Conservation (phyloP, 2,329 filamentous ascomycete genomes). For the Endothia cerciana region DNA sequence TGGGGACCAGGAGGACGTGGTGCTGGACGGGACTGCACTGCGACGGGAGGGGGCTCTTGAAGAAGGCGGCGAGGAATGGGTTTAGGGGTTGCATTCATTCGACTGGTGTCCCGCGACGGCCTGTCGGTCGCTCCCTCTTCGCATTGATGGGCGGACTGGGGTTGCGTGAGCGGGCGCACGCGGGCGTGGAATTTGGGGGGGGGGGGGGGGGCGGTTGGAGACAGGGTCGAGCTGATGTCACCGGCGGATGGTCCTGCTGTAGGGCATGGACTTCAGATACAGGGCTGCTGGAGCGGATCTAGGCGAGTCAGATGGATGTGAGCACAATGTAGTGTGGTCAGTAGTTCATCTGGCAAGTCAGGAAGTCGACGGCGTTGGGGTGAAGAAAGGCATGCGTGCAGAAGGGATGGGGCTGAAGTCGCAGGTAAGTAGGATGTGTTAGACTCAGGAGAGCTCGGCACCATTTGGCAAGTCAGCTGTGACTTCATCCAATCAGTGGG, state of each 20-base stretch:
- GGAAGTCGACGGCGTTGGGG: not conserved
- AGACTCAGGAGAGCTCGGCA: constrained; percentile 12
- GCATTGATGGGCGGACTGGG: constrained; percentile 24
- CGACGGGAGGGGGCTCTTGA: constrained; percentile 87
- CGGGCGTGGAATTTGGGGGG: constrained; percentile 9
- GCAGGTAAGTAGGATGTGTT: not conserved
- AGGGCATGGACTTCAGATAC: not conserved
- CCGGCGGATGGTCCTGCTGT: not conserved
- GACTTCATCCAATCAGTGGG: constrained; percentile 23
- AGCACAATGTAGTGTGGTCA: not conserved
- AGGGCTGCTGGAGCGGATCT: not conserved
- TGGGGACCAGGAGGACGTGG: constrained; percentile 91
- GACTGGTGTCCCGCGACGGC: constrained; percentile 31
- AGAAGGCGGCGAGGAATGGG: constrained; percentile 97
- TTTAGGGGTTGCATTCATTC: constrained; percentile 95
- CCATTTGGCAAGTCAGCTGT: constrained; percentile 12
- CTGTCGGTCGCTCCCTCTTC: constrained; percentile 23
- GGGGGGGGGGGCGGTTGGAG: too few relatives aligned
- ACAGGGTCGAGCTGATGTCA: not conserved
- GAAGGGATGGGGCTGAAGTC: constrained; percentile 13
- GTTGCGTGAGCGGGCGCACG: constrained; percentile 5
- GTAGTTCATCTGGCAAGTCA: not conserved
- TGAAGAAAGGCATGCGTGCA: constrained; percentile 6
- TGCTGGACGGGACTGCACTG: constrained; percentile 93
- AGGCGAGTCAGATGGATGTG: not conserved